These are phyloP conservation scores for Castanopsis chinensis DNA, from an alignment of 306 rosid genomes.

Conservation along the genomic window DNA sequence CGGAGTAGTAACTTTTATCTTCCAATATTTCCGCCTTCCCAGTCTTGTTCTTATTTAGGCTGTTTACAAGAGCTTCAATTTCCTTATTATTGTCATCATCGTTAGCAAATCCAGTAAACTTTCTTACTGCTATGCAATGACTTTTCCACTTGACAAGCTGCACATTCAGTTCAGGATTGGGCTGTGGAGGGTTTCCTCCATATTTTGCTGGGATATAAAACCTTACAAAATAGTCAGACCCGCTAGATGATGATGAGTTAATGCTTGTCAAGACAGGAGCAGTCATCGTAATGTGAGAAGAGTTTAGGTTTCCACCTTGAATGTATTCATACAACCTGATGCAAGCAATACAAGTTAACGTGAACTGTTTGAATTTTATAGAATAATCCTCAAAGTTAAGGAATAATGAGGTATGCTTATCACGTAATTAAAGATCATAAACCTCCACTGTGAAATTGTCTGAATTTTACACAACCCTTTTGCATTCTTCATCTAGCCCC, in stretches of 20 bases:
- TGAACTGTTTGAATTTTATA: not conserved
- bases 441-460: no score
- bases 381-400: not conserved
- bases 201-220: slow-evolving; percentile 35
- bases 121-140: slow-evolving; percentile 60
- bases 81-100: slow-evolving; percentile 52
- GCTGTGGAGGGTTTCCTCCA: slow-evolving; percentile 46
- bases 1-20: slow-evolving; percentile 35
- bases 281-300: slow-evolving; percentile 40
- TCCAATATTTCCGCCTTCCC: slow-evolving; percentile 19
- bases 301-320: slow-evolving; percentile 59
- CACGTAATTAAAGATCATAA: no score
- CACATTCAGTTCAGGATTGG: slow-evolving; percentile 53
- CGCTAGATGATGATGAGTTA: slow-evolving; percentile 19
- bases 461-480: no score
- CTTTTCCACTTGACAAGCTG: slow-evolving; percentile 50
- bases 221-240: slow-evolving; percentile 38
- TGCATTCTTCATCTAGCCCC: no score
- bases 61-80: slow-evolving; percentile 43
- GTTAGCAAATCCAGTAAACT: slow-evolving; percentile 64
- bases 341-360: not conserved
- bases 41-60: slow-evolving; percentile 34
- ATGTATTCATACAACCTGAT: slow-evolving; percentile 70
- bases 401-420: no score
- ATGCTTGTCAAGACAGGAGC: slow-evolving; percentile 66